phyloP scores from a whole-genome alignment of 176 grass and related monocot genomes.

The Thinopyrum elongatum region DNA sequence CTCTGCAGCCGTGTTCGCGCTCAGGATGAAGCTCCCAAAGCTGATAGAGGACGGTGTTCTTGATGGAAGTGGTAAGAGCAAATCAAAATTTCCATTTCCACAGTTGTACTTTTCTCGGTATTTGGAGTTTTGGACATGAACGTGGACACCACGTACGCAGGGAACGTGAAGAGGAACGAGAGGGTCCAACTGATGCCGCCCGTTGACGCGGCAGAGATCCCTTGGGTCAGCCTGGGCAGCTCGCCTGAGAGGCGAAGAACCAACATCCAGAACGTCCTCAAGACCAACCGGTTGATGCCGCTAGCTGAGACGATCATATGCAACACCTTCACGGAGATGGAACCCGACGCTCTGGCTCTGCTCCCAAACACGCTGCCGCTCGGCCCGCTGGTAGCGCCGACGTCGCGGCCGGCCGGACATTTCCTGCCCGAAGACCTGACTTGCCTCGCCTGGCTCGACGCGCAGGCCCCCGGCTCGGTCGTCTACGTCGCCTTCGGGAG shows the following conservation, averaged over 20 bases:
- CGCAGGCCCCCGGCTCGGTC: conserved; percentile 33
- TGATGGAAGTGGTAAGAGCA: conserved; percentile 46
- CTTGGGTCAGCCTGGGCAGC: conserved; percentile 43
- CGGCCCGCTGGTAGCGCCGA: conserved; percentile 32
- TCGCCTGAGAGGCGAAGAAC: conserved; percentile 28
- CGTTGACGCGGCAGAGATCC: conserved; percentile 28
- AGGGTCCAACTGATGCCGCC: conserved; percentile 50
- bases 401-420: background rate
- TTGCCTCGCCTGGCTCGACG: conserved; percentile 59
- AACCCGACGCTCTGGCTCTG: conserved; percentile 31
- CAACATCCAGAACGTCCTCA: conserved; percentile 44
- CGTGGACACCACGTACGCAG: conserved; percentile 25
- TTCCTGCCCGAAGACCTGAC: conserved; percentile 29
- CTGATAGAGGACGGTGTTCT: conserved; percentile 46
- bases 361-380: conserved; percentile 38
- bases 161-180: conserved; percentile 44
- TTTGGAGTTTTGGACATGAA: background rate
- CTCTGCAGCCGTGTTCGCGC: conserved; percentile 38
- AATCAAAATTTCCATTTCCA: background rate
- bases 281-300: conserved; percentile 30
- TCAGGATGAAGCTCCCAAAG: conserved; percentile 36
- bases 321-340: conserved; percentile 59
- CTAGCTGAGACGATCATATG: conserved; percentile 50
- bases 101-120: background rate
- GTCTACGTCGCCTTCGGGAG: conserved; percentile 76